A percentile compares a stretch with the other conserved stretches of the same genome.
phyloP scores from a whole-genome alignment of 2,329 filamentous ascomycete genomes.

The Aspergillus sp. region DNA sequence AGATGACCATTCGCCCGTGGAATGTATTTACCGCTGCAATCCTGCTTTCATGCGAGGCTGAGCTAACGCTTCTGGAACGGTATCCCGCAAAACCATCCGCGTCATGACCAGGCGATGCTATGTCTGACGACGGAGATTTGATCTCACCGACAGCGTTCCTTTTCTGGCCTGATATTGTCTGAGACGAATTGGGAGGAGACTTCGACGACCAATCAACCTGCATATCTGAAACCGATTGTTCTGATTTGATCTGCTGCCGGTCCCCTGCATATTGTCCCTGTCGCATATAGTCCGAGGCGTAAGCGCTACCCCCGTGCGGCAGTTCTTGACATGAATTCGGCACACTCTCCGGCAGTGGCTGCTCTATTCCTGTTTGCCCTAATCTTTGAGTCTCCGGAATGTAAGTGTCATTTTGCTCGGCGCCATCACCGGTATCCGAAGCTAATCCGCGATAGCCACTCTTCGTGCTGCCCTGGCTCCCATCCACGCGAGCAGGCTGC shows the following conservation, averaged over 20 bases:
- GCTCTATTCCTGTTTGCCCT: background rate
- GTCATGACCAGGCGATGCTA: constrained; percentile 22
- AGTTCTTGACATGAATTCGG: background rate
- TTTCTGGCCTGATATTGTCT: constrained; percentile 50
- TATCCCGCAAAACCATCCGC: constrained; percentile 31
- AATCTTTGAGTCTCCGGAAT: background rate
- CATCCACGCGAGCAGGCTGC: constrained; percentile 7
- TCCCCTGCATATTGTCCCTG: background rate
- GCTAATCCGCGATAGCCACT: constrained; percentile 4
- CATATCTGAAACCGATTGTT: constrained; percentile 1
- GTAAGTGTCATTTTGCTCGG: constrained; percentile 12
- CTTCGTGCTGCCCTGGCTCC: constrained; percentile 6
- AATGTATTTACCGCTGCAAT: constrained; percentile 64
- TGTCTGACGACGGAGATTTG: constrained; percentile 43
- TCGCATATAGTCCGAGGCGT: no score
- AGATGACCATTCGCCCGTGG: constrained; percentile 10
- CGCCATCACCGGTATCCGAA: constrained; percentile 7
- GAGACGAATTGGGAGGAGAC: constrained; percentile 8
- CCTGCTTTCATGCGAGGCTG: constrained; percentile 59
- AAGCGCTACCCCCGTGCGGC: no score
- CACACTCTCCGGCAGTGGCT: background rate
- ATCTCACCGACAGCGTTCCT: constrained; percentile 69
- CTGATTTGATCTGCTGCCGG: constrained; percentile 1
- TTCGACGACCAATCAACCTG: constrained; percentile 10
- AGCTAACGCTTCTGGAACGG: constrained; percentile 67